Evolutionary conservation across 179 eudicot genomes (phyloP).

Genomic region (Camellia oleifera): DNA sequence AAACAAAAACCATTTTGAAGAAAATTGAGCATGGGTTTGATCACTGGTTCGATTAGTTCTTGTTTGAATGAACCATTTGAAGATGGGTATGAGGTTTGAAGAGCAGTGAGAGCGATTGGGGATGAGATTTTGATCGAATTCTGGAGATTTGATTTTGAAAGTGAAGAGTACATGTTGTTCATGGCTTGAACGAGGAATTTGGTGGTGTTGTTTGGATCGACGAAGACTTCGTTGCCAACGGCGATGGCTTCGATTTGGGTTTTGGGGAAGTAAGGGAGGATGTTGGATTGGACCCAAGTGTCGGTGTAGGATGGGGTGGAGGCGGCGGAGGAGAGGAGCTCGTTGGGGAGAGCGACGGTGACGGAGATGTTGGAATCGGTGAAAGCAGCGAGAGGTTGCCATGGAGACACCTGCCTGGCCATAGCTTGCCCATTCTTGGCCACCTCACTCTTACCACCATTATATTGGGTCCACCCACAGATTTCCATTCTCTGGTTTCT

Average conservation of each 20-base stretch:
- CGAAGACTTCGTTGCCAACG: slow-evolving; percentile 83
- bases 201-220: slow-evolving; percentile 45
- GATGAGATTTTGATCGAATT: slow-evolving; percentile 50
- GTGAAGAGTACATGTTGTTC: slow-evolving; percentile 48
- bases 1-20: slow-evolving; percentile 21
- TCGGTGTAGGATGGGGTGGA: slow-evolving; percentile 56
- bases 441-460: neutral
- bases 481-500: neutral
- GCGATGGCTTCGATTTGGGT: slow-evolving; percentile 55
- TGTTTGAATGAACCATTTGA: slow-evolving; percentile 70
- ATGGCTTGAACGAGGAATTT: slow-evolving; percentile 66
- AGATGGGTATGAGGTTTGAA: slow-evolving; percentile 63
- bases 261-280: slow-evolving; percentile 40
- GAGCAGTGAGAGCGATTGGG: slow-evolving; percentile 56
- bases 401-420: slow-evolving; percentile 6
- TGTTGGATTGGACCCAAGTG: slow-evolving; percentile 54
- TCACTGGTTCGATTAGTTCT: slow-evolving; percentile 48
- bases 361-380: slow-evolving; percentile 47
- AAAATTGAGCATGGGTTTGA: slow-evolving; percentile 65
- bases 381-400: slow-evolving; percentile 45
- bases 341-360: slow-evolving; percentile 70
- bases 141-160: slow-evolving; percentile 29
- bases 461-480: slow-evolving; percentile 1
- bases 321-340: slow-evolving; percentile 62
- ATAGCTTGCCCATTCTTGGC: neutral